Conservation (phyloP, 495 filamentous ascomycete genomes). For the Annulohypoxylon bovei region DNA sequence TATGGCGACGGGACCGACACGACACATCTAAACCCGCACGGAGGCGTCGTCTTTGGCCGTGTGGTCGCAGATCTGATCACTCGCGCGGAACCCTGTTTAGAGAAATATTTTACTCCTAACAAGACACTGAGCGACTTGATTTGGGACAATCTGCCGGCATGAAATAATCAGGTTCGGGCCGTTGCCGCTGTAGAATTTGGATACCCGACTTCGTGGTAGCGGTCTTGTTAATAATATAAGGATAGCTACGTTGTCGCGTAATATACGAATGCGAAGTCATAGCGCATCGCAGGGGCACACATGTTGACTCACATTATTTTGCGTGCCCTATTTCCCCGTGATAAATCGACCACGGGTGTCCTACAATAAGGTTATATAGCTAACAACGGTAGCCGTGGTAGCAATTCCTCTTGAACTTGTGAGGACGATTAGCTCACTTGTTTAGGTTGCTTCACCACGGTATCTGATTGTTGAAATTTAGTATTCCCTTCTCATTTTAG, state of each 20-base stretch:
- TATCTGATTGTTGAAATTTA: slow-evolving; percentile 26
- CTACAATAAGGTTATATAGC: no score
- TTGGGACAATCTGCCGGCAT: slow-evolving; percentile 46
- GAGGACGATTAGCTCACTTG: no score
- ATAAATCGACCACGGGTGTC: no score
- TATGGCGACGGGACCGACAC: slow-evolving; percentile 49
- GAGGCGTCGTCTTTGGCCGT: slow-evolving; percentile 58
- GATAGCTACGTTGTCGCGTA: not conserved
- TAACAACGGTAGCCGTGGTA: no score
- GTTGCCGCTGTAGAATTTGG: slow-evolving; percentile 4
- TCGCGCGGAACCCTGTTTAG: slow-evolving; percentile 33
- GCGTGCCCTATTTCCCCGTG: not conserved
- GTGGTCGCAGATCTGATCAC: slow-evolving; percentile 56
- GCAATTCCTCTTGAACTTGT: no score
- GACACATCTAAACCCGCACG: slow-evolving; percentile 59
- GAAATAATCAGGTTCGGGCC: not conserved
- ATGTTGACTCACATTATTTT: not conserved
- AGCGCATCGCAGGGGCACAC: not conserved
- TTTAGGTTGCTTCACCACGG: no score
- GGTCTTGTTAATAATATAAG: not conserved
- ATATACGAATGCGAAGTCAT: slow-evolving; percentile 9
- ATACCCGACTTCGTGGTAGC: not conserved
- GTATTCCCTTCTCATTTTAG: not conserved
- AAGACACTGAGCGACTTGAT: slow-evolving; percentile 47
- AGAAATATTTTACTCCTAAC: slow-evolving; percentile 44